These are phyloP conservation scores for Diversispora epigaea DNA, from an alignment of 192 early-diverging fungal genomes.

Conservation along the genomic window DNA sequence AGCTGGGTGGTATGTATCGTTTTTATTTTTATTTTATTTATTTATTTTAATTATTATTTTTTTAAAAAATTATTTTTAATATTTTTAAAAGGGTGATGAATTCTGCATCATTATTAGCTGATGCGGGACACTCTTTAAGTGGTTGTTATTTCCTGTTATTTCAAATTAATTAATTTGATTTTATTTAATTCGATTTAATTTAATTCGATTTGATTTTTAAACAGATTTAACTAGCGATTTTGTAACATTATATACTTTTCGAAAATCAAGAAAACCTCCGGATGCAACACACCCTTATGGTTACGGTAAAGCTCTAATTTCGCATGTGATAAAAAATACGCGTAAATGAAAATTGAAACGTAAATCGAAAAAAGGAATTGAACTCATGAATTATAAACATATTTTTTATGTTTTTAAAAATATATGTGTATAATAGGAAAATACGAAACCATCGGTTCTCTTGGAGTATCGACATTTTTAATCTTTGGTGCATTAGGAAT, in stretches of 20 bases:
- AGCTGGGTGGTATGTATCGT: conserved; percentile 54
- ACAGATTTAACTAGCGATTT: conserved; percentile 68
- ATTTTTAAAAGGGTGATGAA: conserved; percentile 53
- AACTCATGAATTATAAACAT: too few relatives aligned
- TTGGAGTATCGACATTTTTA: conserved; percentile 67
- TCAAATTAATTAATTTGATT: neutral
- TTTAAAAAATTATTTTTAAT: neutral
- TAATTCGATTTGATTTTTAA: neutral
- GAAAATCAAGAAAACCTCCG: conserved; percentile 61
- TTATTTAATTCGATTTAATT: neutral
- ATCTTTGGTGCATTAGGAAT: conserved; percentile 67
- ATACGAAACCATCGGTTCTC: conserved; percentile 64
- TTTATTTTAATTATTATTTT: neutral
- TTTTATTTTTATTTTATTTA: neutral
- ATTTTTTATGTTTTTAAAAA: too few relatives aligned
- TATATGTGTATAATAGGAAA: conserved; percentile 38
- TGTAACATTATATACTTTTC: conserved; percentile 78
- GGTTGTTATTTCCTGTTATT: conserved; percentile 40
- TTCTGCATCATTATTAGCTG: conserved; percentile 76
- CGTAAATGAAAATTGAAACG: neutral
- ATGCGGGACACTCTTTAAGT: conserved; percentile 76
- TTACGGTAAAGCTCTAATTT: conserved; percentile 43
- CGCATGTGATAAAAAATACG: neutral
- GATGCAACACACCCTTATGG: conserved; percentile 70
- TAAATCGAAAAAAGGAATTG: too few relatives aligned